Evolutionary conservation across 768 basidiomycete species (phyloP).

Genomic region (Amyloporia xantha): DNA sequence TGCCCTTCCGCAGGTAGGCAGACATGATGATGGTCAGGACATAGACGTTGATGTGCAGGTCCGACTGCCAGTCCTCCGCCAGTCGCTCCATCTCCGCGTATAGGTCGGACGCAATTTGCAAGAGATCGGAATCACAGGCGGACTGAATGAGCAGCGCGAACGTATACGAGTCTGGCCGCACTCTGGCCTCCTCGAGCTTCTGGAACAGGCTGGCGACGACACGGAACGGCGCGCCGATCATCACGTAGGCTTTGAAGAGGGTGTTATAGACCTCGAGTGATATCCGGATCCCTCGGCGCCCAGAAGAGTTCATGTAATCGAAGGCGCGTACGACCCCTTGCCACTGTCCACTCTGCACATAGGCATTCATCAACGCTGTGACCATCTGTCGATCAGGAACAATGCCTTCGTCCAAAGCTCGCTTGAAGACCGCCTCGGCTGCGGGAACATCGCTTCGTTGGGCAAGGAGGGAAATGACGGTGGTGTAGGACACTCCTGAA

Average conservation of each 20-base stretch:
- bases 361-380: conserved; percentile 71
- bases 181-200: conserved; percentile 39
- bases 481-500: conserved; percentile 52
- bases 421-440: conserved; percentile 62
- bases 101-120: conserved; percentile 60
- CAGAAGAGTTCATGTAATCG: conserved; percentile 43
- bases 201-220: conserved; percentile 58
- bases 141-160: conserved; percentile 76
- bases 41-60: conserved; percentile 45
- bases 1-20: conserved; percentile 54
- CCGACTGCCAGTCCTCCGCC: conserved; percentile 29
- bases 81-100: conserved; percentile 60
- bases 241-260: conserved; percentile 77
- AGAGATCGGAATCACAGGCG: conserved; percentile 64
- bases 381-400: conserved; percentile 60
- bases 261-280: conserved; percentile 66
- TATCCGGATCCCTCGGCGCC: conserved; percentile 32
- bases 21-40: conserved; percentile 71
- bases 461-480: conserved; percentile 60
- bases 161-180: conserved; percentile 55
- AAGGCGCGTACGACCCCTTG: conserved; percentile 64
- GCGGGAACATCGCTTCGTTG: conserved; percentile 52
- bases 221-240: conserved; percentile 70
- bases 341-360: conserved; percentile 80
- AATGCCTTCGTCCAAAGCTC: conserved; percentile 55